These are phyloP conservation scores for Pseudocohnilembus persalinus DNA, from an alignment of 169 alveolate species.

Conservation along the genomic window DNA sequence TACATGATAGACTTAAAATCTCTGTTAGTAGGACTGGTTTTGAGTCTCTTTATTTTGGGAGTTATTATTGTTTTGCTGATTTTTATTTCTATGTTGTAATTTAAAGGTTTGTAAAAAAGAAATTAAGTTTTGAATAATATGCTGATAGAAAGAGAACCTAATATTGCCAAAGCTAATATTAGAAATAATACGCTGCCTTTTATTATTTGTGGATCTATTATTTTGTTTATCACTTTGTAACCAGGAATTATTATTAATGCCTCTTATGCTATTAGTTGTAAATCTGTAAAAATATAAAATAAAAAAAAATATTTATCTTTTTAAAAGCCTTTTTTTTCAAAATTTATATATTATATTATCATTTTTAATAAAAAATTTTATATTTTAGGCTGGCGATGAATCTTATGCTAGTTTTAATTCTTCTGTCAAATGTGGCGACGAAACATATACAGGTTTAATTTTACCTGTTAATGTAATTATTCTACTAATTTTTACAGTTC, in stretches of 20 bases:
- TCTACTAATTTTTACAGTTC: neutral
- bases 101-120: too few species aligned
- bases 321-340: too few species aligned
- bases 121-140: too few species aligned
- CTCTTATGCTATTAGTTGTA: neutral
- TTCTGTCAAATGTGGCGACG: neutral
- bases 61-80: neutral
- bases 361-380: too few species aligned
- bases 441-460: neutral
- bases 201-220: neutral
- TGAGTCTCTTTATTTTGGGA: neutral
- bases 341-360: too few species aligned
- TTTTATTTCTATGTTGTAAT: too few species aligned
- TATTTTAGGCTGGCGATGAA: too few species aligned
- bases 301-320: too few species aligned
- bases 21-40: neutral
- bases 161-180: neutral
- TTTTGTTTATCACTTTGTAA: neutral
- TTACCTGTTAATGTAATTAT: neutral
- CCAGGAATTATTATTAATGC: neutral
- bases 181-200: neutral
- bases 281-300: neutral
- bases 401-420: neutral
- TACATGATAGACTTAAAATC: neutral
- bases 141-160: too few species aligned